Conservation (phyloP, 371 early-diverging fungal species). For the Lichtheimia hyalospora region DNA sequence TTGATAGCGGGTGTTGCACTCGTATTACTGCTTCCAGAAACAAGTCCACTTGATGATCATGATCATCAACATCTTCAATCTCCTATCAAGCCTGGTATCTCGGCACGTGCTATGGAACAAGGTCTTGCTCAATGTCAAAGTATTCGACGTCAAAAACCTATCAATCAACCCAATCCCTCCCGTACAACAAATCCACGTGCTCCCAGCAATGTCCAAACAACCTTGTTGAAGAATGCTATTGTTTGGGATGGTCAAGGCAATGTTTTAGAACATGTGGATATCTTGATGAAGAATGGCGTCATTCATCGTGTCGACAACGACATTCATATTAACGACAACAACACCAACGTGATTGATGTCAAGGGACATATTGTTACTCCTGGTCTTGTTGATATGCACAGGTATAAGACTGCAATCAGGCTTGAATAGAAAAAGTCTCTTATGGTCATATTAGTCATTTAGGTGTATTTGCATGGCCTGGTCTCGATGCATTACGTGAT, state of each 20-base stretch:
- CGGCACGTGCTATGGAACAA: conserved; percentile 11
- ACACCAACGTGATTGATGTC: conserved; percentile 54
- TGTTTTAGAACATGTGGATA: conserved; percentile 42
- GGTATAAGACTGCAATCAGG: conserved; percentile 26
- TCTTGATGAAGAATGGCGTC: conserved; percentile 54
- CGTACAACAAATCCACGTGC: conserved; percentile 18
- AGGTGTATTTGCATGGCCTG: conserved; percentile 67
- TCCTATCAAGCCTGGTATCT: conserved; percentile 22
- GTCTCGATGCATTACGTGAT: conserved; percentile 50
- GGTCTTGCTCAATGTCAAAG: conserved; percentile 20
- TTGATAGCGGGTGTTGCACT: conserved; percentile 7
- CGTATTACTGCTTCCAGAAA: conserved; percentile 8
- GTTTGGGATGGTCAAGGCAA: conserved; percentile 62
- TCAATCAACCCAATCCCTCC: conserved; percentile 6
- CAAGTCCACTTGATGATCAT: not conserved
- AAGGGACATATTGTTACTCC: conserved; percentile 68
- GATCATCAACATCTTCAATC: not conserved
- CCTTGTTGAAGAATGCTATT: conserved; percentile 50
- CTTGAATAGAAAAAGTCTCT: not conserved
- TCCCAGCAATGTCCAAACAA: conserved; percentile 16
- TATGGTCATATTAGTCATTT: conserved; percentile 40
- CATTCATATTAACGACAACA: conserved; percentile 25
- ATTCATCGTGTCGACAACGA: conserved; percentile 41
- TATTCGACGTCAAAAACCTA: not conserved
- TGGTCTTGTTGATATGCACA: conserved; percentile 78